A percentile compares a stretch with the other conserved stretches of the same genome.
Conservation (phyloP, 495 filamentous ascomycete species). For the Penicillium argentinense region DNA sequence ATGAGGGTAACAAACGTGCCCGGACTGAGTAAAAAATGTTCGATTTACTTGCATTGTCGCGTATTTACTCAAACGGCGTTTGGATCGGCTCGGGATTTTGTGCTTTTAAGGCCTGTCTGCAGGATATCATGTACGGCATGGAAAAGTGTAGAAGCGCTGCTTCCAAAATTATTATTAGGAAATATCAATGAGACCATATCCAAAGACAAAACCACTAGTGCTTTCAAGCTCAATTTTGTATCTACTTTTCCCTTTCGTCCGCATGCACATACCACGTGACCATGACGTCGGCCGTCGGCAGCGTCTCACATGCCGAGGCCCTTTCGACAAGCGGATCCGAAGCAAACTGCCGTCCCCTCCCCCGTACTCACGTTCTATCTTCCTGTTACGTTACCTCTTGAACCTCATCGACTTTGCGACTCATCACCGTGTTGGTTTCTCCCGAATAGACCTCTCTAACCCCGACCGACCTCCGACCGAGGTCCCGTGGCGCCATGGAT, state of each 20-base stretch:
- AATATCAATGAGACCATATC: conserved; percentile 3
- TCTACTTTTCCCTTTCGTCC: neutral
- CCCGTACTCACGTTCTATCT: conserved; percentile 6
- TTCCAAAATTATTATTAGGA: conserved; percentile 7
- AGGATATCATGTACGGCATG: conserved; percentile 22
- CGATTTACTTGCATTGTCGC: conserved; percentile 28
- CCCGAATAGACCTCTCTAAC: conserved; percentile 14
- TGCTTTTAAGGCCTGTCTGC: conserved; percentile 23
- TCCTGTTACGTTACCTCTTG: conserved; percentile 11
- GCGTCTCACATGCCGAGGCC: conserved; percentile 47
- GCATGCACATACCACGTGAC: conserved; percentile 31
- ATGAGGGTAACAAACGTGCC: conserved; percentile 43
- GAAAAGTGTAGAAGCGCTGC: conserved; percentile 26
- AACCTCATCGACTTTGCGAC: conserved; percentile 1
- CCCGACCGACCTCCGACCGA: conserved; percentile 31
- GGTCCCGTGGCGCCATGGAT: conserved; percentile 41
- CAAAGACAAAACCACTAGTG: neutral
- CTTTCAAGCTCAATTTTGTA: neutral
- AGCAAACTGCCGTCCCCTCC: conserved; percentile 31
- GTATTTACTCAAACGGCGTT: conserved; percentile 31
- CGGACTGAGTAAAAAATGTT: conserved; percentile 28
- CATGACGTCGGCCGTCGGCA: conserved; percentile 40
- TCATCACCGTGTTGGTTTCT: conserved; percentile 12
- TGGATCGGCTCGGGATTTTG: conserved; percentile 28
- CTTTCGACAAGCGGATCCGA: conserved; percentile 30